These are phyloP conservation scores for Euphorbia lathyris DNA, from an alignment of 345 rosid species.

Conservation along the genomic window DNA sequence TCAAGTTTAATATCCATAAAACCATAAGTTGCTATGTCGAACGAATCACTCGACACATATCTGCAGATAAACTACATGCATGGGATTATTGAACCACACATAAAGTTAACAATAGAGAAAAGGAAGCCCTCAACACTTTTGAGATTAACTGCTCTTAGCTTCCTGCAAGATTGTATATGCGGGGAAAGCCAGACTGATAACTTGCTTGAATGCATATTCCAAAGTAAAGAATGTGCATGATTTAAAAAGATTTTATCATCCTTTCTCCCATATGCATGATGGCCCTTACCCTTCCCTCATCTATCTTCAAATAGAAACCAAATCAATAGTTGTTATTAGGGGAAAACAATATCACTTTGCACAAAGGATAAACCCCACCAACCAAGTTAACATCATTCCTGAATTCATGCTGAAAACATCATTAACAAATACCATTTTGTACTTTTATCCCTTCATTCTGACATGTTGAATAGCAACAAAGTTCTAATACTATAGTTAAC, in stretches of 20 bases:
- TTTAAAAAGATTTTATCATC: neutral
- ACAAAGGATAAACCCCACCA: neutral
- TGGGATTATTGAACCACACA: conserved; percentile 30
- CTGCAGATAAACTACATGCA: conserved; percentile 47
- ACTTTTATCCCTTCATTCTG: neutral
- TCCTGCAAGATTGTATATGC: neutral
- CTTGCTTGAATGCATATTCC: neutral
- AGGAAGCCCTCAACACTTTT: neutral
- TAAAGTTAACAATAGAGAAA: conserved; percentile 14
- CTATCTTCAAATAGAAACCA: neutral
- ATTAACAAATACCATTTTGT: neutral
- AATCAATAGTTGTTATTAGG: neutral
- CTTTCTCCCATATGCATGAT: neutral
- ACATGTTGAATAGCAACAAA: neutral
- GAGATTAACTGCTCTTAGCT: neutral
- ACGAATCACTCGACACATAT: conserved; percentile 66
- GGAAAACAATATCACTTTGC: neutral
- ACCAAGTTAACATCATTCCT: neutral
- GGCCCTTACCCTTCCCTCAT: neutral
- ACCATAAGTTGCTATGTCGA: conserved; percentile 59
- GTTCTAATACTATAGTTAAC: neutral
- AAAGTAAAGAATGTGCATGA: neutral
- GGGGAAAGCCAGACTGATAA: neutral
- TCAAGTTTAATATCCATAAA: conserved; percentile 56
- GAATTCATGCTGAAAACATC: neutral